Percentiles rank a stretch among this genome's conserved stretches.
phyloP scores from a whole-genome alignment of 768 basidiomycete species.

The Tephrocybe sp. region DNA sequence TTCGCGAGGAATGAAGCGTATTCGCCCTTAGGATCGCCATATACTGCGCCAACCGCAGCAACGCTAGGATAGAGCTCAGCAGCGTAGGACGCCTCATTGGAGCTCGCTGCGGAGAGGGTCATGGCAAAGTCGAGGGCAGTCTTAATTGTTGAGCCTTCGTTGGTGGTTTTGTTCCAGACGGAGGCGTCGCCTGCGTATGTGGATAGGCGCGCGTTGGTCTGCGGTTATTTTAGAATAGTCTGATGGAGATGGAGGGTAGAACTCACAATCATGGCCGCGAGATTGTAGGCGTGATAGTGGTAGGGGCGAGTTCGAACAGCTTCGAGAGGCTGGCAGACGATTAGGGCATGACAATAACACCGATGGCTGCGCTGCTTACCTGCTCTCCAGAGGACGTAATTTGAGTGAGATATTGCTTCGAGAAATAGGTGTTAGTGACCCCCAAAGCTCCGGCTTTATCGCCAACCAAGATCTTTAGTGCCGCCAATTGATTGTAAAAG shows the following conservation, averaged over 20 bases:
- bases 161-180: conserved; percentile 52
- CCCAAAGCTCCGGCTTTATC: conserved; percentile 48
- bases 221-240: neutral
- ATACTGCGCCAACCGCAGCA: conserved; percentile 54
- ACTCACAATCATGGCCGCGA: conserved; percentile 66
- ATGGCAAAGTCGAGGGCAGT: conserved; percentile 60
- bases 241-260: neutral
- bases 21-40: conserved; percentile 62
- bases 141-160: conserved; percentile 54
- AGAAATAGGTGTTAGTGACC: conserved; percentile 51
- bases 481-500: conserved; percentile 59
- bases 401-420: conserved; percentile 47
- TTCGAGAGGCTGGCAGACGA: conserved; percentile 51
- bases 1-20: conserved; percentile 49
- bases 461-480: conserved; percentile 54
- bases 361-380: conserved; percentile 25
- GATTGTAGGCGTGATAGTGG: conserved; percentile 68
- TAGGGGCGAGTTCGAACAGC: conserved; percentile 60
- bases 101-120: conserved; percentile 26
- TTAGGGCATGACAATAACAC: neutral
- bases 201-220: conserved; percentile 60
- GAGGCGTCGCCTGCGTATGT: conserved; percentile 43
- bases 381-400: conserved; percentile 61
- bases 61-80: conserved; percentile 57
- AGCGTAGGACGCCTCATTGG: conserved; percentile 35